Base-by-base conservation (phyloP, 768 basidiomycete genomes). In the Coprinopsis sp. region DNA sequence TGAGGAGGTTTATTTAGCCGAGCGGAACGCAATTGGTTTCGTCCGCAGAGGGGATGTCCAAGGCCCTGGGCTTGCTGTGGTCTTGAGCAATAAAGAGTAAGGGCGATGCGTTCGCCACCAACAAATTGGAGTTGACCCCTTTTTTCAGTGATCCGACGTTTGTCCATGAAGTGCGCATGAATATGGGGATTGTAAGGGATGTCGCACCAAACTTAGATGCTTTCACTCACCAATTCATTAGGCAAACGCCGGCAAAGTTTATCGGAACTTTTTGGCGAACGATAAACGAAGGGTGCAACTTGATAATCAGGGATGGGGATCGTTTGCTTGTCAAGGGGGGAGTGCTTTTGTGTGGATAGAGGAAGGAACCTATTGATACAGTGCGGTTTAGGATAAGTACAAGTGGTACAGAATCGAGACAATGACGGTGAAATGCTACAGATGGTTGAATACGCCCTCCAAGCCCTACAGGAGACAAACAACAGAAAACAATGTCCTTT, bases 1-100 rank as follows among this genome's bases (percentile, higher is more conserved):
- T 10, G 75, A 69, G 25, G 65, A 62, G 39, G 87, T 91, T 56
- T 88, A 86, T 63, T 71, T 77, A 46, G 60, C 65, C 18, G 55
- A 61, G 13, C 60, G 73, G 34, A 71, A 86, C 52, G 89, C 79
- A 57, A 80, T 91, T 56, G 90, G 86, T 16, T 91, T 87, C 54
- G 79, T 86, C 46, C 77, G 89, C 33, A 65, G 67, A 61, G 90
- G 90, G 11, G 68, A 82, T 60, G 50, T 59, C 8, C 54, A 60
- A 33, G 76, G 73, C 56, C 53, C 61, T 10, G 87, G 86, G 11
- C 91, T 88, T 51, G 85, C 69, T 1, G 87, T 91, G 1, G 62
- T 90, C 14, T 58, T 90, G 11, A 86, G 84, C 60, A 89, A 88
- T 57, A 69, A 66, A 50, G 68, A 71, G 33, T 63, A 61, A 38